phyloP scores from a whole-genome alignment of 129 eudicot species.

The Heracleum sosnowskyi region DNA sequence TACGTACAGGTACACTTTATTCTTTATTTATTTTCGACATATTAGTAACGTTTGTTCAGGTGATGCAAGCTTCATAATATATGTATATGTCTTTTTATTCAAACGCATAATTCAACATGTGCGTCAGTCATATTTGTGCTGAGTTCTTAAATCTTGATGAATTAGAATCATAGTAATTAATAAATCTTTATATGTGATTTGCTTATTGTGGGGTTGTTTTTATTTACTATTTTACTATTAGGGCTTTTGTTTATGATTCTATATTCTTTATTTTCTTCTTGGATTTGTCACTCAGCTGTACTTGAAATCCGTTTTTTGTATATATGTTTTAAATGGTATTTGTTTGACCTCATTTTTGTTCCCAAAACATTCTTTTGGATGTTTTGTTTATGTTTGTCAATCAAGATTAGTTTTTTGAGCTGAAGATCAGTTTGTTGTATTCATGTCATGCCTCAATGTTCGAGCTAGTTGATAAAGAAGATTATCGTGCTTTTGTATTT shows the following conservation, averaged over 20 bases:
- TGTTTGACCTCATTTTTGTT: neutral
- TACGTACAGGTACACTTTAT: neutral
- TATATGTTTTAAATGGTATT: neutral
- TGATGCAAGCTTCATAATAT: neutral
- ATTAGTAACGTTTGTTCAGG: neutral
- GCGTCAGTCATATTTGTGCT: neutral
- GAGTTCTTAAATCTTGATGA: neutral
- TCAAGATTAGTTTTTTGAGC: neutral
- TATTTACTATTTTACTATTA: neutral
- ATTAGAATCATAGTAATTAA: neutral
- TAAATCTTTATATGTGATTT: neutral
- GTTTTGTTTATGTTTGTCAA: neutral
- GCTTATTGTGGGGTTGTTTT: neutral
- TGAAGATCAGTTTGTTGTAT: neutral
- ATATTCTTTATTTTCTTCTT: too few species aligned
- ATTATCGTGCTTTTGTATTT: neutral
- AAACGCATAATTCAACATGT: neutral
- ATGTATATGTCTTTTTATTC: neutral
- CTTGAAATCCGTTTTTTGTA: neutral
- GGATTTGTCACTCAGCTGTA: too few species aligned
- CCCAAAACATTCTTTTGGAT: neutral
- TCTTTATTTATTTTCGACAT: neutral
- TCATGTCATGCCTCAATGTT: neutral
- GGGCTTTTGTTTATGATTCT: too few species aligned
- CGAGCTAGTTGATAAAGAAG: neutral